Base-by-base conservation (phyloP, 495 filamentous ascomycete species). In the Lentithecium fluviatile region DNA sequence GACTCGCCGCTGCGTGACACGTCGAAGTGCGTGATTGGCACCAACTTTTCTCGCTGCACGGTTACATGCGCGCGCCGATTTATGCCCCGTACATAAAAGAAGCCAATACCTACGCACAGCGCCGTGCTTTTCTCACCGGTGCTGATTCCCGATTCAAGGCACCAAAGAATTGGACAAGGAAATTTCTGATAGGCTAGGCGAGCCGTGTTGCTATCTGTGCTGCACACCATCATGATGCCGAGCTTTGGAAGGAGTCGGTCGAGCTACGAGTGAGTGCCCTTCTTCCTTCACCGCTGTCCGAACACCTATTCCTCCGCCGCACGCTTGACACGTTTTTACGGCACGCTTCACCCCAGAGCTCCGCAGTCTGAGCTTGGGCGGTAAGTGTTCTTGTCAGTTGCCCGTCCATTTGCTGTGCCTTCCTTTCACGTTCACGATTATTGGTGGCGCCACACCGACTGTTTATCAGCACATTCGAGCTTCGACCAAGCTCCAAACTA, bases 211-310 rank as follows among this genome's bases (percentile, higher is more conserved):
- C 7, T 45, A 29, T 26, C 4, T 51, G 15, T 21, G 46, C 47
- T 21, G 29, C 25, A 34, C 26, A 45, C n/a, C 21, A 32, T 47
- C 32, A 59, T 17, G 23, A 67, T 67, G 65, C 65, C 65, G 51
- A 59, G 55, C 54, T 67, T 67, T 64, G 60, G 60, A 48, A 59
- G 65, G 29, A 67, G 64, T 52, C 59, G 60, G 43, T 52, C 48
- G 2, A 67, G 65, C 60, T 64, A 67, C 46, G 65, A 67, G 65
- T 67, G 58, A 62, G 64, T 62, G n/a, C n/a, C n/a, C 7, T 15
- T 7, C 15, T 23, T 49, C 15, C 24, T 46, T 57, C 15, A 11
- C 23, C 38, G 38, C 42, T 23, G 25, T 21, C 29, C 19, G 13
- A 8, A 10, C n/a, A 2, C 49, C 6, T 52, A 8, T 21, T 24